Evolutionary conservation across 2,329 filamentous ascomycete genomes (phyloP).

Genomic region (Aspergillus japonicus): DNA sequence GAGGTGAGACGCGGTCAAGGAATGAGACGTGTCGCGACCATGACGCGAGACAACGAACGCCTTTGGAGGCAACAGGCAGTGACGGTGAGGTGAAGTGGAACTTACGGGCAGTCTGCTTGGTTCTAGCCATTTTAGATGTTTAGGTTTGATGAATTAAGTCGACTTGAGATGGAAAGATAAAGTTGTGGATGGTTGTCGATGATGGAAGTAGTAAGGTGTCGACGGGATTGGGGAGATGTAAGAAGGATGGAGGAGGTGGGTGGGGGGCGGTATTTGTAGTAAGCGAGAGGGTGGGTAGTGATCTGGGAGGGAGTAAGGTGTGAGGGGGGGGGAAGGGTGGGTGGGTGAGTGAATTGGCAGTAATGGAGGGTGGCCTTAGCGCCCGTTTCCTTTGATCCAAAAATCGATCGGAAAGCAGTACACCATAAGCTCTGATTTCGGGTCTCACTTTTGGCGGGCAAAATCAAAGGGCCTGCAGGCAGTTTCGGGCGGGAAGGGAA

Average conservation of each 20-base stretch:
- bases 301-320: conserved; percentile 29
- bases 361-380: conserved; percentile 28
- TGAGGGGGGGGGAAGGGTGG: conserved; percentile 23
- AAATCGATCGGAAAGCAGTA: conserved; percentile 35
- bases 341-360: conserved; percentile 32
- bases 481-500: conserved; percentile 5
- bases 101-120: conserved; percentile 55
- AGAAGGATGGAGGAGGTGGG: conserved; percentile 39
- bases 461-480: conserved; percentile 21
- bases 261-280: conserved; percentile 46
- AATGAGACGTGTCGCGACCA: conserved; percentile 17
- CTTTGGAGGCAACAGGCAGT: conserved; percentile 19
- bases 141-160: conserved; percentile 30
- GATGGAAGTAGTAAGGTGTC: conserved; percentile 21
- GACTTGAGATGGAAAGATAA: conserved; percentile 30
- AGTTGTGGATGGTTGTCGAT: conserved; percentile 13
- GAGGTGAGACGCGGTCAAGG: conserved; percentile 11
- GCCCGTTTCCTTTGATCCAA: conserved; percentile 30
- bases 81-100: conserved; percentile 23
- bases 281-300: conserved; percentile 33
- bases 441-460: conserved; percentile 26
- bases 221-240: conserved; percentile 32
- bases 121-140: conserved; percentile 48
- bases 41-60: conserved; percentile 15
- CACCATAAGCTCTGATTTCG: conserved; percentile 34